Base-by-base conservation (phyloP, 2,329 filamentous ascomycete genomes). In the Ilyonectria robusta region DNA sequence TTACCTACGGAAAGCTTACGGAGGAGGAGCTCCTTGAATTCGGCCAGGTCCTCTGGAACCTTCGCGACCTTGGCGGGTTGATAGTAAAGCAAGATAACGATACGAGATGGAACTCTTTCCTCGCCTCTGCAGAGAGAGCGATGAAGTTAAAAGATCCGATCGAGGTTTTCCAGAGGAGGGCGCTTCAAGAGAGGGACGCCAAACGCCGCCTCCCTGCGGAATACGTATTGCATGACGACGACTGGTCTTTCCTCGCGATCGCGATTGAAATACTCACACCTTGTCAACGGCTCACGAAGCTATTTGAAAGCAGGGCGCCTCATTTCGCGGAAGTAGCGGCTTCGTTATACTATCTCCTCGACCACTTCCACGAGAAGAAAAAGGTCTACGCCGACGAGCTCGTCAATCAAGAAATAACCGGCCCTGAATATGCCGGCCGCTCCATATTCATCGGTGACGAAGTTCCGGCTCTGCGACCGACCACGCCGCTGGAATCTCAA, bases 41-140 rank as follows among this genome's bases (percentile, higher is more conserved):
- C 19, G 47, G 47, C 19, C 23, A 23, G 23, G 23, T 23, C 23
- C 19, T 50, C 19, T 50, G 23, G 47, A 26, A 26, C 21, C 19
- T 50, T 26, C 19, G 21, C 47, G 23, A 50, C 47, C 47, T 26
- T 26, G 21, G 21, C 19, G 21, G 47, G 19, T 50, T 50, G 47
- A 50, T 50, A 23, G 47, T 50, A 23, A 50, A 50, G 47, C 19
- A 23, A 11, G 47, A 50, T 50, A 50, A 50, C 21, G 47, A 29
- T 50, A 50, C 47, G 21, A 23, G 47, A 50, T 50, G 47, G 47
- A 50, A 50, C 21, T 50, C 47, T 50, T 23, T 50, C 47, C 21
- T 26, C 21, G 19, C 21, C 19, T 26, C 21, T 23, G 47, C 21
- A 23, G 10, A 29, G 19, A 23, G 47, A 13, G 47, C 23, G 47